Base-by-base conservation (phyloP, 1,284 basidiomycete species). In the Ustilago crameri region DNA sequence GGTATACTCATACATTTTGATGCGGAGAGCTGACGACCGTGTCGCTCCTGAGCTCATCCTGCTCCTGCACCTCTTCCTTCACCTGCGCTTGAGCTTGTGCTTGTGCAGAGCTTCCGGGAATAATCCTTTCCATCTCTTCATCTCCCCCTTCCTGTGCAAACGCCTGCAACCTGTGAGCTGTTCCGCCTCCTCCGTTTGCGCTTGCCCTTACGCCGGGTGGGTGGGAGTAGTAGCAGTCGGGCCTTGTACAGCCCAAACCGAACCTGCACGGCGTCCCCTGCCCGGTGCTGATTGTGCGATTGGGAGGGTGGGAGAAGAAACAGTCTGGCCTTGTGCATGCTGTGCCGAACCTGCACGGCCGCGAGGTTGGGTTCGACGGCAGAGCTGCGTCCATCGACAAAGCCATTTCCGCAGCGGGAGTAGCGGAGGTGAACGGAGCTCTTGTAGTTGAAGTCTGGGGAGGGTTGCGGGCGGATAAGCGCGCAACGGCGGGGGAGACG, bases 401-500 rank as follows among this genome's bases (percentile, higher is more conserved):
- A 15, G 41, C 1, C 34, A 40, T 37, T 37, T 30, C 35, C 22
- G 48, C 9, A 23, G 37, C 24, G 2, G 51, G 18, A 15, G 45
- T 38, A 9, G 30, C 22, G 9, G 23, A 9, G n/a, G 55, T 24
- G 2, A 47, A 7, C 9, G 45, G 5, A 14, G 46, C 41, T 42
- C 12, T 12, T 42, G 41, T 20, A 20, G 18, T 9, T 15, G n/a
- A 42, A 42, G 22, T 20, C 9, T 23, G 22, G 5, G n/a, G n/a
- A n/a, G n/a, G 4, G 32, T n/a, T 22, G 43, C 30, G 15, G 50
- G 9, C 27, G 30, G 10, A 44, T 41, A 30, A 30, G 30, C 26
- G 26, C 0, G 60, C 52, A 5, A 64, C 59, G 5, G 81, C 78
- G 1, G 81, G 81, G 22, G 67, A 74, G 22, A 81, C 75, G 53